Percentiles rank a stretch among this genome's conserved stretches.
Conservation (phyloP, 192 early-diverging fungal species). For the Geranomyces variabilis region DNA sequence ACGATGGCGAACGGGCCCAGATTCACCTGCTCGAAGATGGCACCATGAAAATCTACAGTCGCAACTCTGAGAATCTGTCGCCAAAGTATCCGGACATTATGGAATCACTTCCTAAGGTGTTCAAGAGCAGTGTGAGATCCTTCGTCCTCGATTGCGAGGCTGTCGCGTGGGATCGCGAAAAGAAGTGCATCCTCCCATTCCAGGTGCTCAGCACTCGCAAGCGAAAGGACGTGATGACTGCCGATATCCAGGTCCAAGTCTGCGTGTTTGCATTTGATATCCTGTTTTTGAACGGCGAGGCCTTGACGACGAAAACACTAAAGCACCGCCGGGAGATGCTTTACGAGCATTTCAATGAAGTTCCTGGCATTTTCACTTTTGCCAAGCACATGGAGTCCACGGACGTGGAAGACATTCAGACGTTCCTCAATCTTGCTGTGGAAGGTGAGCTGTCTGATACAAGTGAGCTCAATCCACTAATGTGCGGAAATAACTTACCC, state of each 20-base stretch:
- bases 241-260: constrained; percentile 92
- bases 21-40: constrained; percentile 86
- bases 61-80: constrained; percentile 95
- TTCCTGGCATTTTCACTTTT: constrained; percentile 87
- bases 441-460: constrained; percentile 42
- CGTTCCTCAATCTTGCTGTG: constrained; percentile 79
- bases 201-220: constrained; percentile 91
- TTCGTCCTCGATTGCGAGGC: constrained; percentile 99
- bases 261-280: constrained; percentile 98
- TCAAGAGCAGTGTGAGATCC: constrained; percentile 66
- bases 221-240: constrained; percentile 88
- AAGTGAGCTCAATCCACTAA: no score
- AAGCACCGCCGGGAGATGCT: constrained; percentile 76
- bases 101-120: constrained; percentile 60
- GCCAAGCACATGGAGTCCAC: constrained; percentile 81
- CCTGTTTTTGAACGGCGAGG: constrained; percentile 89
- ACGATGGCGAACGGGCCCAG: constrained; percentile 89
- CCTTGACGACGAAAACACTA: constrained; percentile 78
- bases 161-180: constrained; percentile 95
- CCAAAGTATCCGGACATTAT: constrained; percentile 94
- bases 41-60: constrained; percentile 79
- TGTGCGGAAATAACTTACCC: no score
- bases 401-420: constrained; percentile 93
- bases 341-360: constrained; percentile 68
- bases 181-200: constrained; percentile 91